Conservation (phyloP, 2,329 filamentous ascomycete genomes). For the Lachnellula subtilissima region DNA sequence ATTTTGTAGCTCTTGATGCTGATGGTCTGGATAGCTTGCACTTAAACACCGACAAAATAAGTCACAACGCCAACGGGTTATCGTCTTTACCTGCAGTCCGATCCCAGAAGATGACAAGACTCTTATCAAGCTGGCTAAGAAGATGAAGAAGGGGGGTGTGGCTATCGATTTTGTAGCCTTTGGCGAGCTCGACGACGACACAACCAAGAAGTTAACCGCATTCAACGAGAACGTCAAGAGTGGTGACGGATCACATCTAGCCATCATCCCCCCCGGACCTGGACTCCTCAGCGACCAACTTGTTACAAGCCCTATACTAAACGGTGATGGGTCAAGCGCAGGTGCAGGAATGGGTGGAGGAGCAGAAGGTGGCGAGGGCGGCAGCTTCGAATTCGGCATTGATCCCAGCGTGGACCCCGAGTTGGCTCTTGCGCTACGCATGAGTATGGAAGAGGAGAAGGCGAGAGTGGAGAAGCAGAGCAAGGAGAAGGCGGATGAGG, state of each 20-base stretch:
- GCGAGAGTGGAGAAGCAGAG: slow-evolving; percentile 84
- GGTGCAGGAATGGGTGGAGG: slow-evolving; percentile 48
- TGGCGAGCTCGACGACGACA: slow-evolving; percentile 86
- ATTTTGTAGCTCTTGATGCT: not conserved
- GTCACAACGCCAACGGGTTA: slow-evolving; percentile 90
- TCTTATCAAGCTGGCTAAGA: slow-evolving; percentile 84
- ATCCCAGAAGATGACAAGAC: slow-evolving; percentile 86
- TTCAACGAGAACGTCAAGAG: slow-evolving; percentile 94
- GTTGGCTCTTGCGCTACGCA: slow-evolving; percentile 85
- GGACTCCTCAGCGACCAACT: slow-evolving; percentile 92
- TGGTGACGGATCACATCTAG: slow-evolving; percentile 84
- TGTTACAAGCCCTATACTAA: slow-evolving; percentile 81
- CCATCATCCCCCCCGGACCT: slow-evolving; percentile 83
- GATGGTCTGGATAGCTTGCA: slow-evolving; percentile 60
- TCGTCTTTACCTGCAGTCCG: slow-evolving; percentile 93
- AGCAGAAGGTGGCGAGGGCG: slow-evolving; percentile 50
- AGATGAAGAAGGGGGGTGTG: slow-evolving; percentile 98
- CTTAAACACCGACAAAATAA: slow-evolving; percentile 98
- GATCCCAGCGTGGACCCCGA: slow-evolving; percentile 92
- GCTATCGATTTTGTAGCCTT: slow-evolving; percentile 94
- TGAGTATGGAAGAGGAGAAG: slow-evolving; percentile 98
- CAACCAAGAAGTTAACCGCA: slow-evolving; percentile 83
- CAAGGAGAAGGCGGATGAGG: slow-evolving; percentile 65
- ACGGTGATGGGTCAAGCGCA: slow-evolving; percentile 67
- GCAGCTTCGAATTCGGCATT: slow-evolving; percentile 78